A percentile compares a stretch with the other conserved stretches of the same genome.
Conservation (phyloP, 305 asterid genomes). For the Solanum hybrid region DNA sequence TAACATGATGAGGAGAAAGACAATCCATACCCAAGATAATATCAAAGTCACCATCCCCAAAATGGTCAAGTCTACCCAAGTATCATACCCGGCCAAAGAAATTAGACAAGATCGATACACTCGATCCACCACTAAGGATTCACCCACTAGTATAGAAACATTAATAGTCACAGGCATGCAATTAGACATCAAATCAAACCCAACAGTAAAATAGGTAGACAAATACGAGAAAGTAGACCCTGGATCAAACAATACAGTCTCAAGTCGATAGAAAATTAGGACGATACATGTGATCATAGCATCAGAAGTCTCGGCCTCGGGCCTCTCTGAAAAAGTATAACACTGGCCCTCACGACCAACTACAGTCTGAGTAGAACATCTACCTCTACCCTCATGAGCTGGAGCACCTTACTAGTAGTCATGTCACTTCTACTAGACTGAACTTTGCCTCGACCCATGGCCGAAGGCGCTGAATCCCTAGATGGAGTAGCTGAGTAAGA, state of each 20-base stretch:
- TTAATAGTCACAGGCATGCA: neutral
- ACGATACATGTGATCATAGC: neutral
- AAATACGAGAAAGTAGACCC: neutral
- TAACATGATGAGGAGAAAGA: neutral
- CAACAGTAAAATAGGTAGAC: neutral
- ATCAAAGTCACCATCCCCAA: neutral
- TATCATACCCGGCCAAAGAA: neutral
- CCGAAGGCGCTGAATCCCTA: neutral
- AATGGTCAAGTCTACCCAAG: neutral
- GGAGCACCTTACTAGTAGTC: neutral
- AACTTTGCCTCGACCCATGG: no score
- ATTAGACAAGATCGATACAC: neutral
- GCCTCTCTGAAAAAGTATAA: neutral
- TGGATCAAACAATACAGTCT: no score
- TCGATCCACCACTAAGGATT: neutral
- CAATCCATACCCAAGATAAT: neutral
- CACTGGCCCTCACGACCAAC: neutral
- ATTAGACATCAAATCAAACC: neutral
- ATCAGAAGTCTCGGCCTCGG: neutral
- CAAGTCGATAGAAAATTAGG: neutral
- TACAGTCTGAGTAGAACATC: neutral
- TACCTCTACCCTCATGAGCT: neutral
- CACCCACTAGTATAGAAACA: neutral
- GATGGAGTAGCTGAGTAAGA: neutral
- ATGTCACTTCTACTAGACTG: neutral